These are phyloP conservation scores for Exophiala calicioides DNA, from an alignment of 2,329 filamentous ascomycete genomes.

Conservation along the genomic window DNA sequence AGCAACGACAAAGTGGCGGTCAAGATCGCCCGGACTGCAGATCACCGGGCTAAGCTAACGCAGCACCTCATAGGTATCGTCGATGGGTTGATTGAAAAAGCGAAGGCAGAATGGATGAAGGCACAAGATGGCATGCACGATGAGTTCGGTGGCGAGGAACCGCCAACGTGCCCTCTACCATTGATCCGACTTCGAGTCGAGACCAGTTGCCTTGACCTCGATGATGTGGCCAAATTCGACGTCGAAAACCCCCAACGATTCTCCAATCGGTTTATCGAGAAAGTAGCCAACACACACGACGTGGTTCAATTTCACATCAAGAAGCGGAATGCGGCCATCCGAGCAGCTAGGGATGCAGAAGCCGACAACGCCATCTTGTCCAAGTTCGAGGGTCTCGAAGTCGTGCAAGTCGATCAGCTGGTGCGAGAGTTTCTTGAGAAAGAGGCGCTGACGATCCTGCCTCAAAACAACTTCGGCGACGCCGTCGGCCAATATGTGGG, in stretches of 20 bases:
- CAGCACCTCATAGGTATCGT: conserved; percentile 74
- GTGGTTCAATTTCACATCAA: conserved; percentile 91
- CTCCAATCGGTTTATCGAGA: conserved; percentile 86
- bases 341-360: conserved; percentile 56
- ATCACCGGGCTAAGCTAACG: conserved; percentile 80
- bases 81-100: conserved; percentile 82
- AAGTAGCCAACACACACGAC: conserved; percentile 90
- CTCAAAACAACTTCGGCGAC: conserved; percentile 88
- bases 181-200: conserved; percentile 90
- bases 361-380: conserved; percentile 65
- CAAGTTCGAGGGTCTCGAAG: conserved; percentile 64
- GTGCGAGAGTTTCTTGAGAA: conserved; percentile 84
- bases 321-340: conserved; percentile 60
- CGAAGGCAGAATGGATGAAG: conserved; percentile 75
- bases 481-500: conserved; percentile 90
- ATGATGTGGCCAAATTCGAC: conserved; percentile 76
- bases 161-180: conserved; percentile 65
- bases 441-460: conserved; percentile 88
- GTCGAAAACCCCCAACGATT: conserved; percentile 95
- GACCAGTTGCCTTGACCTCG: conserved; percentile 71
- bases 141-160: conserved; percentile 55
- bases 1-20: conserved; percentile 74
- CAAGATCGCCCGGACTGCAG: conserved; percentile 74
- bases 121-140: conserved; percentile 67
- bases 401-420: conserved; percentile 82